Evolutionary conservation across 148 eudicot species (phyloP).

Genomic region (Diospyros lotus): DNA sequence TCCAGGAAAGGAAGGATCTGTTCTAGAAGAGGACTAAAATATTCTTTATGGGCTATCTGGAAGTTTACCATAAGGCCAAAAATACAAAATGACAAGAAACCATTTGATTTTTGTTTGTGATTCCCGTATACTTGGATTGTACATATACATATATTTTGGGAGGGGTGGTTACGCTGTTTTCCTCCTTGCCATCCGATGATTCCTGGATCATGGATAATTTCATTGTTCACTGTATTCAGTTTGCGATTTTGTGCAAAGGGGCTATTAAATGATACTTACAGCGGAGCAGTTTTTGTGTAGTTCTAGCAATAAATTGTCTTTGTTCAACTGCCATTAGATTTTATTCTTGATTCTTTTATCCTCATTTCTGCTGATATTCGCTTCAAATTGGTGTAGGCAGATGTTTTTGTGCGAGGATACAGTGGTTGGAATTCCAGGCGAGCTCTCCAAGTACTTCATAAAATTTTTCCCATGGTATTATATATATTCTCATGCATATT

Average conservation of each 20-base stretch:
- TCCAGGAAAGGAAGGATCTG: neutral
- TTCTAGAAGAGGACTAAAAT: neutral
- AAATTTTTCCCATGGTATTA: constrained; percentile 50
- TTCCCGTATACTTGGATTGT: no score
- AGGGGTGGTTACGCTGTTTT: no score
- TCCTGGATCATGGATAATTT: neutral
- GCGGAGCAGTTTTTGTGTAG: neutral
- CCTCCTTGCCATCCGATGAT: no score
- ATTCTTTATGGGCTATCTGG: neutral
- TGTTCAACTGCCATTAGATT: neutral
- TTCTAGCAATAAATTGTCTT: neutral
- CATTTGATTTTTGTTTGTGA: neutral
- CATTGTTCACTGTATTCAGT: no score
- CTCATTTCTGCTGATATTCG: neutral
- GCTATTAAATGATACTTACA: neutral
- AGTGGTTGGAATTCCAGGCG: constrained; percentile 57
- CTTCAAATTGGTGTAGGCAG: constrained; percentile 37
- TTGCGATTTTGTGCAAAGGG: neutral
- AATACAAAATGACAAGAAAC: neutral
- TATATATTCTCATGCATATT: neutral
- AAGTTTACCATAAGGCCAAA: neutral
- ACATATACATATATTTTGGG: no score
- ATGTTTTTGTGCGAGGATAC: constrained; percentile 49
- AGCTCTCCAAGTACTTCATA: constrained; percentile 41
- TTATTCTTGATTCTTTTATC: neutral